A percentile compares a stretch with the other conserved stretches of the same genome.
phyloP scores from a whole-genome alignment of 495 filamentous ascomycete genomes.

The Hypoxylon lienhwacheense region DNA sequence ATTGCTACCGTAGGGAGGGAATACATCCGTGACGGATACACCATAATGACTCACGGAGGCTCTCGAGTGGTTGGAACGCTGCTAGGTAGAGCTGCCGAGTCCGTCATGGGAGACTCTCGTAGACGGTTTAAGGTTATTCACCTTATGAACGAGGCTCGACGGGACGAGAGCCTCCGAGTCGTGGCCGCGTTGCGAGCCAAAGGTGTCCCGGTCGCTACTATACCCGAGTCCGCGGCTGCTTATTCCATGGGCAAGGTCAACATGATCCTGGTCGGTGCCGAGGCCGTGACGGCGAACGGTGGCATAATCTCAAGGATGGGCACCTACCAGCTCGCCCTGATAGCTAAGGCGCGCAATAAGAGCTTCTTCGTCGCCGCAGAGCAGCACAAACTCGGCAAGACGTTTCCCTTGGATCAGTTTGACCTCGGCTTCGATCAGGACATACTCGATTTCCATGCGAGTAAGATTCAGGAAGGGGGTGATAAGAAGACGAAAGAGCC shows the following conservation, averaged over 20 bases:
- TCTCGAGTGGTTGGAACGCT: slow-evolving; percentile 80
- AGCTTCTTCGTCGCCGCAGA: slow-evolving; percentile 91
- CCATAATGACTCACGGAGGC: slow-evolving; percentile 85
- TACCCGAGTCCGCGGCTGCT: slow-evolving; percentile 77
- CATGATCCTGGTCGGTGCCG: slow-evolving; percentile 87
- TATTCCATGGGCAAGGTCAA: slow-evolving; percentile 81
- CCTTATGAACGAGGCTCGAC: slow-evolving; percentile 56
- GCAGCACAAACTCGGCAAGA: slow-evolving; percentile 84
- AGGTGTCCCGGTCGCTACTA: slow-evolving; percentile 81
- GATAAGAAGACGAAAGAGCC: slow-evolving; percentile 34
- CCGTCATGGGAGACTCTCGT: slow-evolving; percentile 52
- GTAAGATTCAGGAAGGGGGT: slow-evolving; percentile 37
- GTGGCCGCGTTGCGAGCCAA: slow-evolving; percentile 69
- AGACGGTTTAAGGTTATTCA: slow-evolving; percentile 85
- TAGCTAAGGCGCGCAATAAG: slow-evolving; percentile 75
- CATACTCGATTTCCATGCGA: slow-evolving; percentile 33
- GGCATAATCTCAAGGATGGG: slow-evolving; percentile 89
- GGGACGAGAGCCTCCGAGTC: slow-evolving; percentile 49
- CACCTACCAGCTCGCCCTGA: slow-evolving; percentile 83
- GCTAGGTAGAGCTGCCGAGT: slow-evolving; percentile 69
- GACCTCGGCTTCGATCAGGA: slow-evolving; percentile 59
- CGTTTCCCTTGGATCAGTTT: slow-evolving; percentile 77
- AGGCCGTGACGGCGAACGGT: slow-evolving; percentile 91
- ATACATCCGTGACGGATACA: slow-evolving; percentile 74
- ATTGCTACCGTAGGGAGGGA: slow-evolving; percentile 78